Base-by-base conservation (phyloP, 805 yeast genomes). In the Candida patagonica region DNA sequence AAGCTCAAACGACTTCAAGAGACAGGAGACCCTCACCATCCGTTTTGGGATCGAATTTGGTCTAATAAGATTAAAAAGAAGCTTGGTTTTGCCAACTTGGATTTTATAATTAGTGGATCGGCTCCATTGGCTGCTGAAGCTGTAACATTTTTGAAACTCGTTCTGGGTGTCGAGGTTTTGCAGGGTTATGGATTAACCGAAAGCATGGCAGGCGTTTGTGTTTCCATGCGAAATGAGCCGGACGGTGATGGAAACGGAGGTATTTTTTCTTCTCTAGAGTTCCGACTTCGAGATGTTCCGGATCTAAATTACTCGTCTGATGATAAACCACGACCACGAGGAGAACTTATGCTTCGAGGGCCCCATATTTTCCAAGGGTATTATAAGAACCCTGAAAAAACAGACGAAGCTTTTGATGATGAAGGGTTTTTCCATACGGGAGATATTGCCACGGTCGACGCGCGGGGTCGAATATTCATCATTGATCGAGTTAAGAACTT, bases 161-260 rank as follows among this genome's bases (percentile, higher is more conserved):
- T 77, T 1, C 67, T 82, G 40, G 74, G 72, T 45, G 57, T 73
- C 42, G 63, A 70, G n/a, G 53, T 73, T 35, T 56, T 62, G 41
- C 87, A 80, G 60, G 92, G 89, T n/a, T 81, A 80, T 56, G 89
- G 88, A 3, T 65, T 77, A 30, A 76, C 85, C 4, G 89, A 81
- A 60, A 65, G 79, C 3, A 74, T 76, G 62, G 81, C 82, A n/a
- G 86, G 85, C 10, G 52, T 73, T 40, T 63, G 42, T n/a, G 37
- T 65, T 31, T 42, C 60, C 16, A 57, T 55, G 64, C 43, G 62
- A 32, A 64, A 55, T 44, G 85, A 78, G 41, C 44, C 52, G 31
- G 56, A 56, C 47, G 55, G 60, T 3, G 83, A 80, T n/a, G 63
- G 76, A 2, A 71, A 77, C 46, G 88, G 88, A 15, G 68, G 81